Percentiles rank a stretch among this genome's conserved stretches.
These are phyloP conservation scores for Hypsizygus marmoreus DNA, from an alignment of 768 basidiomycete genomes.

Conservation along the genomic window DNA sequence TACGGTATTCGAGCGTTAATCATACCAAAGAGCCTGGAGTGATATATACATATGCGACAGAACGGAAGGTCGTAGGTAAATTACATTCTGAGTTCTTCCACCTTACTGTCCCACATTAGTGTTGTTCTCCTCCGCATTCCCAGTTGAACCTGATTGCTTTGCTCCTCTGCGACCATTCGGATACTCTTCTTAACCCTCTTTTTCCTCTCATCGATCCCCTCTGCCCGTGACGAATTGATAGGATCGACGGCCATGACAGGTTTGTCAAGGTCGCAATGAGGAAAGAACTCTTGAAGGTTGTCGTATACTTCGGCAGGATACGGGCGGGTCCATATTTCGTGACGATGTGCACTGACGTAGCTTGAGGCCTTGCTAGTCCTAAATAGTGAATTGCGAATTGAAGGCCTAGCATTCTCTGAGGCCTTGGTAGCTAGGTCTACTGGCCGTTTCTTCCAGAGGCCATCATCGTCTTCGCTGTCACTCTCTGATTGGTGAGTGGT, in stretches of 20 bases:
- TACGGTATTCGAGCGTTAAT: too few species aligned
- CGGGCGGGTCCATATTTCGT: conserved; percentile 54
- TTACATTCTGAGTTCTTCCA: conserved; percentile 41
- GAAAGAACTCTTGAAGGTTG: conserved; percentile 83
- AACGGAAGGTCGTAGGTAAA: too few species aligned
- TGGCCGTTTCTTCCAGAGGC: conserved; percentile 36
- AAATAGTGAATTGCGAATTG: conserved; percentile 5
- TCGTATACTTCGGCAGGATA: conserved; percentile 78
- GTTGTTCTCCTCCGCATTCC: conserved; percentile 37
- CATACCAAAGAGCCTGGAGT: too few species aligned
- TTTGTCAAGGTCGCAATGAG: conserved; percentile 86
- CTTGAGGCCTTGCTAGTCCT: conserved; percentile 3
- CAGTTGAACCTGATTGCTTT: conserved; percentile 55
- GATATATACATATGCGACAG: too few species aligned
- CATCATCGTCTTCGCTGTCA: conserved; percentile 21
- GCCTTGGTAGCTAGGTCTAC: conserved; percentile 17
- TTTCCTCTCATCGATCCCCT: conserved; percentile 11
- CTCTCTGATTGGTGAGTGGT: conserved; percentile 1
- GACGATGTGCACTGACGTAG: conserved; percentile 5
- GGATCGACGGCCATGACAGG: conserved; percentile 78
- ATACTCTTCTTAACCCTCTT: conserved; percentile 61
- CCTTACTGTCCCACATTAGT: conserved; percentile 44
- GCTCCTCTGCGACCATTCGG: conserved; percentile 77
- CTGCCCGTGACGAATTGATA: conserved; percentile 36
- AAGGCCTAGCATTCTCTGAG: not conserved